Evolutionary conservation across 805 yeast genomes (phyloP), one percentile per base, ranked within the genome.

Genomic region (Saccharomycopsis javanensis): DNA sequence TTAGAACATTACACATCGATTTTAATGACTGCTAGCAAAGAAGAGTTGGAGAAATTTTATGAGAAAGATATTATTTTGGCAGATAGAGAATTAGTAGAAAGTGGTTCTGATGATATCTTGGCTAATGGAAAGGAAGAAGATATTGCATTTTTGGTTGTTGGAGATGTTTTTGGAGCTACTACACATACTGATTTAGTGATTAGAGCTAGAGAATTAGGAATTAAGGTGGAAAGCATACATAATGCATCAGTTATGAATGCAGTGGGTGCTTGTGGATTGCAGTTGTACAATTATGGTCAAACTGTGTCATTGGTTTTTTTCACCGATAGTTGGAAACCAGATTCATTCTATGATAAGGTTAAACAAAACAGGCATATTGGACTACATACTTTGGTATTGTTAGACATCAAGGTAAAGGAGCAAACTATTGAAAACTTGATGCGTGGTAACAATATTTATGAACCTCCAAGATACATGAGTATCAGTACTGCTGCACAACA

Each of bases 211-310:
- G 96, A 87, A 70, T 76, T 83, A 60, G 81, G 81, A 1, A 88
- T 94, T 67, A 74, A 78, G 54, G 88, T 87, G 50, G 95, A 88
- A 67, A 79, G 86, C 42, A 81, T 92, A 60, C 99, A 92, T 73
- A 92, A 92, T 70, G 99, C 99, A 1, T 87, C 96, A 16, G 94
- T 92, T 11, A 90, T 94, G 97, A 92, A 92, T 68, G 99, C 98
- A 0, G 96, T 92, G 27, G 99, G 99, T 18, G 96, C 97, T 1
- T 90, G 97, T 74, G 99, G 99, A 23, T 78, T 94, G 63, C 99
- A 92, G 71, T 76, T 92, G 59, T 92, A 92, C 71, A 90, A 86
- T 65, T 92, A 91, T 71, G 99, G 99, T 8, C 98, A 94, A 73
- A 90, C 98, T 10, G 92, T 92, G n/a, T 89, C 97, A 1, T 75